Conservation (phyloP, 371 early-diverging fungal genomes). For the Apophysomyces ossiformis region DNA sequence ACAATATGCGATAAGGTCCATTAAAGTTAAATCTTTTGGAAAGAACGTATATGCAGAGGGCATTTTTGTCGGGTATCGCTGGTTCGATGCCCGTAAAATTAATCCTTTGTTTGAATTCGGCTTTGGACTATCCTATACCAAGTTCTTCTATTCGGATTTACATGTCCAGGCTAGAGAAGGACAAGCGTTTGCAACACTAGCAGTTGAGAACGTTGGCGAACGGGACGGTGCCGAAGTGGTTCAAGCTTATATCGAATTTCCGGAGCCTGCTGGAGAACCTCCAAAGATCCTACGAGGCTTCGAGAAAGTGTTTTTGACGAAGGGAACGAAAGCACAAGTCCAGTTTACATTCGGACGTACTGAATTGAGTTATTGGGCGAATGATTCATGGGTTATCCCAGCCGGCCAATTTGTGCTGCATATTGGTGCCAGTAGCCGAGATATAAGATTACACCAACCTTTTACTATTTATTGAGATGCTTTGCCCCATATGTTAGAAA, state of each 20-base stretch:
- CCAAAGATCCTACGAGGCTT: conserved; percentile 60
- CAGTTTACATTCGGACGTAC: conserved; percentile 36
- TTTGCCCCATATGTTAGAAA: conserved; percentile 2
- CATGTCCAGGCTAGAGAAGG: conserved; percentile 20
- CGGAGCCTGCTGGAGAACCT: conserved; percentile 52
- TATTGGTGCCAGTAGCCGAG: conserved; percentile 56
- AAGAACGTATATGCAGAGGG: conserved; percentile 58
- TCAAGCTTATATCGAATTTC: conserved; percentile 60
- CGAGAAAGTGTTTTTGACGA: conserved; percentile 47
- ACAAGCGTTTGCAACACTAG: conserved; percentile 35
- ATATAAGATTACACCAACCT: conserved; percentile 38
- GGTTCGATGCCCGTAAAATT: conserved; percentile 53
- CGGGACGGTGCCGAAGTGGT: conserved; percentile 62
- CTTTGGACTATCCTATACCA: conserved; percentile 68
- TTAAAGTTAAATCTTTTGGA: not conserved
- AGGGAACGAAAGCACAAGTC: conserved; percentile 27
- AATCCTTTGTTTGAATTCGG: conserved; percentile 64
- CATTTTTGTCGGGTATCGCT: conserved; percentile 60
- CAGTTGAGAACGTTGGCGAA: conserved; percentile 53
- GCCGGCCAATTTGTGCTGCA: conserved; percentile 46
- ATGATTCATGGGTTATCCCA: conserved; percentile 44
- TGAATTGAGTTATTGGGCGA: conserved; percentile 53
- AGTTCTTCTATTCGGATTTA: conserved; percentile 49
- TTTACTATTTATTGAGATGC: conserved; percentile 12
- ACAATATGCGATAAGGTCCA: not conserved